phyloP scores from a whole-genome alignment of 176 grass and related monocot genomes.

The Elaeis guineensis region DNA sequence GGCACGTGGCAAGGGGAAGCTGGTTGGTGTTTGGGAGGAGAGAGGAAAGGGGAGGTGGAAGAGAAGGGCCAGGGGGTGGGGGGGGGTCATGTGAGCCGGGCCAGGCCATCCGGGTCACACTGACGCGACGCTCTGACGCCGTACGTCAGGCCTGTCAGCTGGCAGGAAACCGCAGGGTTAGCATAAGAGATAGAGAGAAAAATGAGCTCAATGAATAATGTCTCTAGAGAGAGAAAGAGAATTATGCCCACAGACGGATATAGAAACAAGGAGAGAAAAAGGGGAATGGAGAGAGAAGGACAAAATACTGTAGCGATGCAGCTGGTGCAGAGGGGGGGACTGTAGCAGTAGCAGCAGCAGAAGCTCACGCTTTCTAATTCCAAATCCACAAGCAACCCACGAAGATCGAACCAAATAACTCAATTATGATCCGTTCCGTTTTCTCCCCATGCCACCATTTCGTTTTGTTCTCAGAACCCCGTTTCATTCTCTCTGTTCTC shows the following conservation, averaged over 20 bases:
- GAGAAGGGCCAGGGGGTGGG: neutral
- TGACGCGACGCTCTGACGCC: constrained; percentile 7
- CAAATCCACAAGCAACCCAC: neutral
- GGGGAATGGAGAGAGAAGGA: neutral
- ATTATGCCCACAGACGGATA: neutral
- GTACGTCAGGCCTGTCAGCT: constrained; percentile 14
- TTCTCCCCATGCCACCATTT: too few species aligned
- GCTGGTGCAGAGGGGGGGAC: neutral
- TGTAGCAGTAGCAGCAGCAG: neutral
- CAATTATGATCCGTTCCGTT: too few species aligned
- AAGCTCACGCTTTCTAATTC: constrained; percentile 3
- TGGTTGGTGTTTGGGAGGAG: neutral
- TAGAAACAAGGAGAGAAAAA: neutral
- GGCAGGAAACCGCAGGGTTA: constrained; percentile 4
- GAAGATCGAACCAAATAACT: too few species aligned
- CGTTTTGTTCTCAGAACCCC: neutral
- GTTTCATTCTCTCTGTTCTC: neutral
- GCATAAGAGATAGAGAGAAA: too few species aligned
- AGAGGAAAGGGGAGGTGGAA: neutral
- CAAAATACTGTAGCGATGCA: neutral
- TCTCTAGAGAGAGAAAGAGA: too few species aligned
- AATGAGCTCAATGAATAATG: too few species aligned
- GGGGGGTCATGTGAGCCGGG: neutral
- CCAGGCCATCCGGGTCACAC: neutral
- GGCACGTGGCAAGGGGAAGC: too few species aligned